Evolutionary conservation across 2,329 filamentous ascomycete genomes (phyloP), one percentile per base, ranked within the genome.

Genomic region (Claviceps pusilla): DNA sequence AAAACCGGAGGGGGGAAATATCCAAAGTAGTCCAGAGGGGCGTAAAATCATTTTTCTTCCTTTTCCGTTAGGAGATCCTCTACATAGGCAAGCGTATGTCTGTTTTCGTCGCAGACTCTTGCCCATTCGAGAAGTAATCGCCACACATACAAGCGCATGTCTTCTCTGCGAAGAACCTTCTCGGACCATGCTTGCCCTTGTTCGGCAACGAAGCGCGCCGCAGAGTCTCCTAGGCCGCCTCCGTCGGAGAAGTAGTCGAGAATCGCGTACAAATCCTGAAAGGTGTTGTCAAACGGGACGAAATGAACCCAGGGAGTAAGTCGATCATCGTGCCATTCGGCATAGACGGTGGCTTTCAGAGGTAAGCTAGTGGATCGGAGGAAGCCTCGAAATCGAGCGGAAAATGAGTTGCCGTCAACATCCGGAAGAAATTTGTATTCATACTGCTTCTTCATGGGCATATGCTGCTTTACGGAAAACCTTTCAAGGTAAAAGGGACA

Each of bases 301-400:
- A 86, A 89, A 66, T 89, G 86, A 58, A 77, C 71, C 85, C 85
- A 89, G 0, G 83, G 79, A 14, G 80, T 69, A 0, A 89, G 71
- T 7, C 85, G 75, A 47, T 78, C 76, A 63, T 88, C 84, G 63
- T 88, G 84, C 86, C 86, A 89, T 64, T 89, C 86, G 9, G 78
- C 71, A 64, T 85, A 89, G 47, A 88, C 74, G 3, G 84, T 87
- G 12, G 80, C 77, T 68, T 89, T 89, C 63, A 89, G 76, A 1
- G 82, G 81, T 39, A 86, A 66, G 48, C 77, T 82, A 1, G 78
- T 84, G 42, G 78, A 83, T 31, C 76, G 72, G 9, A 89, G 69
- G 59, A 87, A 83, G 0, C 74, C 76, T 49, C 77, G 74, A 66
- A 79, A 85, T n/a, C 81, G 74, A 4, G 78, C 80, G 54, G 74